Base-by-base conservation (phyloP, 306 rosid species). In the Rosa rugosa region DNA sequence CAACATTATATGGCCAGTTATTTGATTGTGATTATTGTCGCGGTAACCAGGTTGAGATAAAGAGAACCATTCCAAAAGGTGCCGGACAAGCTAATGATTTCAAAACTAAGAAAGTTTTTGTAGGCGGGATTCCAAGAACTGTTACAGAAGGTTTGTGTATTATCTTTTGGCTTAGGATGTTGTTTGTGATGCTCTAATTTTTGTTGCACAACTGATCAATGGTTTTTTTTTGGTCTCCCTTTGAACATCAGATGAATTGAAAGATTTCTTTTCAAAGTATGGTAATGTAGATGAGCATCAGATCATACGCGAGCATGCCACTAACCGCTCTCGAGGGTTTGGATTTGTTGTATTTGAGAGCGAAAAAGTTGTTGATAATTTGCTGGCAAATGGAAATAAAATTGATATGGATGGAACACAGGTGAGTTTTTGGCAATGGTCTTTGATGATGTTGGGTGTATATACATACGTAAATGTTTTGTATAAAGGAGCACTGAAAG, bases 51-150 rank as follows among this genome's bases (percentile, higher is more conserved):
- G 92, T 93, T 67, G 96, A 93, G 84, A 93, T 93, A 49, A 93
- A 93, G 84, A 91, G 96, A 85, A 93, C 97, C n/a, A 88, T 93
- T 75, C 97, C 97, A 0, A 93, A 91, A 77, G 94, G 97, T 25
- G 68, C 89, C 8, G 84, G 81, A 9, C 97, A 88, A 63, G 54
- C 82, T 41, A 91, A 84, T 59, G 91, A 88, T 71, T 88, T 88
- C 75, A 93, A 91, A 83, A 93, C 97, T 0, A 93, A 91, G 84
- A 91, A 91, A 79, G 85, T 93, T 75, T 91, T 89, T 68, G 97
- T 93, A 7, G 97, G 98, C 3, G 97, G 97, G 41, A 91, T 91
- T 78, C 93, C 94, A 36, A 82, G 91, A 2, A 40, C 86, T 22
- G 87, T 91, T 13, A 73, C 88, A 14, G 97, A 93, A 83, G 98